Base-by-base conservation (phyloP, 164 flowering plant genomes). In the Vitis rotundifolia region DNA sequence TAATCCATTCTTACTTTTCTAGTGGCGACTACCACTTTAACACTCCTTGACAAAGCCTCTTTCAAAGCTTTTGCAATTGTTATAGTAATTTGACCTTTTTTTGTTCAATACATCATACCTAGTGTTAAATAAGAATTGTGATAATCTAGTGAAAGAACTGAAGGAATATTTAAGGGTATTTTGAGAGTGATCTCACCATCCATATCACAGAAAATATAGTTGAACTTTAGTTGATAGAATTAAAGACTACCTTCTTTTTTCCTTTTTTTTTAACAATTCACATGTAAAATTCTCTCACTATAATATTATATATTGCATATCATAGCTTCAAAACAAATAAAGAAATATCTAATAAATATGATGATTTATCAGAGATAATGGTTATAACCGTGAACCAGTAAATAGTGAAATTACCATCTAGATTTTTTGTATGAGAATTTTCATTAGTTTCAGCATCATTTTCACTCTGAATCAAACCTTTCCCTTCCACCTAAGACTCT, bases 161-260 rank as follows among this genome's bases (percentile, higher is more conserved):
- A 51, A 48, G 11, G 50, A 49, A 28, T 13, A 66, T 9, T 58
- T n/a, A 66, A 51, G 19, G 37, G 7, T 1, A 73, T 14, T 1
- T 49, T 14, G 18, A 15, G 48, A 15, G 18, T 29, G 54, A 63
- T 49, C 94, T 87, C 79, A 95, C 99, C 98, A 89, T 95, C 99
- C 98, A 95, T 89, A 75, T 95, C 98, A 63, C 94, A 93, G 83
- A 95, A 91, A 76, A 95, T 90, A 71, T 88, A 91, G 63, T 69
- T 84, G 85, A 85, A 95, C 74, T 90, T 95, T 64, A 97, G 98
- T 69, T 75, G 85, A 74, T 90, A 90, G 78, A 93, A 90, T 48
- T 92, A 87, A 50, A 93, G 88, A 73, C 87, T 89, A 74, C 98
- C 88, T 82, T 89, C 94, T 85, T 77, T 88, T 75, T 85, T 93